Conservation (phyloP, 176 grass and related monocot species). For the Phyllostachys edulis region DNA sequence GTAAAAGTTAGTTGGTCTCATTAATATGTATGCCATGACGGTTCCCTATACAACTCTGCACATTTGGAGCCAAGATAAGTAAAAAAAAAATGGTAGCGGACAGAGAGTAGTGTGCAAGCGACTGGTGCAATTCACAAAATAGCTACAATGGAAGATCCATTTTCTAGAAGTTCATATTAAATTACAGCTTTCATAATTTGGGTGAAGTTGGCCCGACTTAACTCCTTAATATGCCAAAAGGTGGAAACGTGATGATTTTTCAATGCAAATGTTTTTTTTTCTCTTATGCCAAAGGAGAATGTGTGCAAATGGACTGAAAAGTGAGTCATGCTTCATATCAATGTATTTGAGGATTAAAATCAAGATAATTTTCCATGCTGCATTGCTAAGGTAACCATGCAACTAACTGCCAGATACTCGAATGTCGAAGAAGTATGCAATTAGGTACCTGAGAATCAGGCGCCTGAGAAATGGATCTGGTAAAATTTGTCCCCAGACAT, state of each 20-base stretch:
- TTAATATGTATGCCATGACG: neutral
- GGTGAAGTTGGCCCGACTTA: neutral
- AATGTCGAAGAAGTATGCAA: neutral
- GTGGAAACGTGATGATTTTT: neutral
- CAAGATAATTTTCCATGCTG: neutral
- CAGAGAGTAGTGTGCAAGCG: neutral
- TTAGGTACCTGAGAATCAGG: constrained; percentile 75
- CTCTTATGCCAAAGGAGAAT: neutral
- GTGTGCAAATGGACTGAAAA: neutral
- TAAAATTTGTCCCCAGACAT: constrained; percentile 88
- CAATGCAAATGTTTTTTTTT: neutral
- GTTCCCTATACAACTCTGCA: neutral
- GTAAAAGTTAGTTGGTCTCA: neutral
- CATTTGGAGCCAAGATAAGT: neutral
- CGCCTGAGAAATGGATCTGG: constrained; percentile 85
- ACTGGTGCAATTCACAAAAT: neutral
- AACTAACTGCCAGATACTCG: neutral
- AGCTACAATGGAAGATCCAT: neutral
- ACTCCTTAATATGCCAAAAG: neutral
- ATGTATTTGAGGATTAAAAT: neutral
- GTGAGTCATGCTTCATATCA: neutral
- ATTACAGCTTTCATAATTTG: neutral
- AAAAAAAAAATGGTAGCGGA: neutral
- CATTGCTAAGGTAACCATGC: neutral
- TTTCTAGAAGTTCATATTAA: neutral